Conservation (phyloP, 345 rosid species). For the Hibiscus mutabilis region DNA sequence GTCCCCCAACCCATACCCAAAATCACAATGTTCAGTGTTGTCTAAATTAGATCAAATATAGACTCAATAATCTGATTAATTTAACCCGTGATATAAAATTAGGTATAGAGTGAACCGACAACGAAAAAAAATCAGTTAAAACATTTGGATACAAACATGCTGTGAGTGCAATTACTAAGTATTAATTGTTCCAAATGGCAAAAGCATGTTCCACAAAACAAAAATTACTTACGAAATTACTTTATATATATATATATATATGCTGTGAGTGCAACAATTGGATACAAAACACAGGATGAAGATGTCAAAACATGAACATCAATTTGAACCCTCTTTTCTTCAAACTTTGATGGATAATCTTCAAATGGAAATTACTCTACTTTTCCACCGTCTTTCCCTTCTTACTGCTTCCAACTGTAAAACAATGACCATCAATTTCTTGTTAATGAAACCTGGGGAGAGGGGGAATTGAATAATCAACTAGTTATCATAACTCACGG, state of each 20-base stretch:
- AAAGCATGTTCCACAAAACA: not conserved
- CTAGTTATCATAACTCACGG: slow-evolving; percentile 23
- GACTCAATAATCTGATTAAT: too few species aligned
- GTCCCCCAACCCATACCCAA: too few species aligned
- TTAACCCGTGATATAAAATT: too few species aligned
- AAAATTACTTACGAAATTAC: not conserved
- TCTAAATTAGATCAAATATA: too few species aligned
- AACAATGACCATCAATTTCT: not conserved
- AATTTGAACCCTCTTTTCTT: not conserved
- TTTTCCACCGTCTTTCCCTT: not conserved
- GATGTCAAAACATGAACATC: not conserved
- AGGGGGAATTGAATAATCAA: not conserved
- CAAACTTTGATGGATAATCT: not conserved
- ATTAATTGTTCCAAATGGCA: not conserved
- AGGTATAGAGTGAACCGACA: too few species aligned
- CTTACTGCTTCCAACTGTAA: slow-evolving; percentile 39
- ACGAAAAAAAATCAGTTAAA: too few species aligned
- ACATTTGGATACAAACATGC: too few species aligned
- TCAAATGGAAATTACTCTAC: not conserved
- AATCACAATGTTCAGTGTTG: too few species aligned
- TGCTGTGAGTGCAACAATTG: not conserved
- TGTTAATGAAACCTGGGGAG: not conserved
- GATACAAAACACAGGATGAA: not conserved
- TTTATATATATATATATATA: not conserved
- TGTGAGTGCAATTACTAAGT: too few species aligned